Base-by-base conservation (phyloP, 2,329 filamentous ascomycete species). In the Triangularia setosa region DNA sequence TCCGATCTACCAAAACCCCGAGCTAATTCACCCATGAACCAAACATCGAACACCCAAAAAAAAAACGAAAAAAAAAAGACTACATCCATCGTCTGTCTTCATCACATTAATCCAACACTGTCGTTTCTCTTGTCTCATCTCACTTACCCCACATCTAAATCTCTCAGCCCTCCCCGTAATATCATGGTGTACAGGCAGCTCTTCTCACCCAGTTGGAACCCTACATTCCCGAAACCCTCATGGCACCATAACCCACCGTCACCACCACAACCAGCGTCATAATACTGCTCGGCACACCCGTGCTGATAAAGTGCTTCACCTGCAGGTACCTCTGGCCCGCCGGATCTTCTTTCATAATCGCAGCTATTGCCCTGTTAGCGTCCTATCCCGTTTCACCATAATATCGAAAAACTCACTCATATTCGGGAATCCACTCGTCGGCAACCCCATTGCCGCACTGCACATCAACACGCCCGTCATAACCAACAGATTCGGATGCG, bases 301-400 rank as follows among this genome's bases (percentile, higher is more conserved):
- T 83, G 60, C 90, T 96, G 73, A 99, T 89, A 77, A 99, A 99
- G 76, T 99, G 95, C 74, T 90, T 91, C 60, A 99, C 96, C 65
- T 90, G 84, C 61, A 99, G 84, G 74, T 99, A 99, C 63, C 95
- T 84, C 75, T 96, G 92, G 8, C 95, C 95, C 0, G 93, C 96
- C 0, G 91, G 86, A 72, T 99, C 94, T 79, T 99, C 95, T 83
- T 98, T 98, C 95, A 99, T 98, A 73, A 99, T 98, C 3, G 95
- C 95, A 73, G 95, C 92, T 96, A 61, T 23, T 16, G 52, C 53
- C 58, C 61, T 54, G n/a, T 48, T 18, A 9, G 24, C 12, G 11
- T 18, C 30, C 3, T 12, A 3, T 16, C 9, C 18, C 11, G 7
- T 14, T 24, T 27, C 18, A 35, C 14, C 14, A 44, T 18, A 40